phyloP scores from a whole-genome alignment of 1,139 yeast species.

The Yamadazyma epiphylla region DNA sequence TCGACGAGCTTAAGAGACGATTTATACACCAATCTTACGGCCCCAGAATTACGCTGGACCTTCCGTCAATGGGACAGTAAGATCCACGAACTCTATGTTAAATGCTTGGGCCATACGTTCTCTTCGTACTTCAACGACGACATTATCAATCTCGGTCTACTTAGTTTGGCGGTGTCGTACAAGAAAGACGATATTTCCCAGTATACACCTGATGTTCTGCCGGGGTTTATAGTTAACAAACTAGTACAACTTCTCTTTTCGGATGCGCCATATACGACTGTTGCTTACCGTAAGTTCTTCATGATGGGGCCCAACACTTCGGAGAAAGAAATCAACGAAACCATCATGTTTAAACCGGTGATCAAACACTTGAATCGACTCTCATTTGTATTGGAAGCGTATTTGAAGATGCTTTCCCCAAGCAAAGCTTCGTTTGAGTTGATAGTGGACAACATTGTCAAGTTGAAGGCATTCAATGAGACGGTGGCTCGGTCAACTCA shows the following conservation, averaged over 20 bases:
- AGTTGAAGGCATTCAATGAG: slow-evolving; percentile 25
- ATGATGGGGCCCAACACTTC: slow-evolving; percentile 4
- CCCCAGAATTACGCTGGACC: slow-evolving; percentile 29
- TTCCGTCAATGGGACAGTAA: slow-evolving; percentile 31
- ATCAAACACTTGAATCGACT: slow-evolving; percentile 48
- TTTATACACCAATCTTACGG: slow-evolving; percentile 24
- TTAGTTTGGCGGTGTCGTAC: slow-evolving; percentile 31
- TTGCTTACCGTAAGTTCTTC: slow-evolving; percentile 19
- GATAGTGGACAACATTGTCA: slow-evolving; percentile 16
- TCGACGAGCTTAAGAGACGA: slow-evolving; percentile 37
- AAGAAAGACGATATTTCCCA: slow-evolving; percentile 17
- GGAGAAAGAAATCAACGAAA: slow-evolving; percentile 13
- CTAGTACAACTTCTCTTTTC: slow-evolving; percentile 22
- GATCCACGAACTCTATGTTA: slow-evolving; percentile 19
- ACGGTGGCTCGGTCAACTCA: slow-evolving; percentile 21
- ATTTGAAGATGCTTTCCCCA: slow-evolving; percentile 19
- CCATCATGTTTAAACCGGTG: slow-evolving; percentile 34
- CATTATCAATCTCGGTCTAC: slow-evolving; percentile 25
- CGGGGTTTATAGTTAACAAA: slow-evolving; percentile 19
- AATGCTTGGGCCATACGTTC: slow-evolving; percentile 22
- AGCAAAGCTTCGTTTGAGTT: slow-evolving; percentile 15
- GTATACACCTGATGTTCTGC: slow-evolving; percentile 23
- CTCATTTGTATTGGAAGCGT: slow-evolving; percentile 43
- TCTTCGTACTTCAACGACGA: slow-evolving; percentile 20
- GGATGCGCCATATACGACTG: slow-evolving; percentile 10